Evolutionary conservation across 768 basidiomycete genomes (phyloP), one percentile per base, ranked within the genome.

Genomic region (Kwoniella botswanensis): DNA sequence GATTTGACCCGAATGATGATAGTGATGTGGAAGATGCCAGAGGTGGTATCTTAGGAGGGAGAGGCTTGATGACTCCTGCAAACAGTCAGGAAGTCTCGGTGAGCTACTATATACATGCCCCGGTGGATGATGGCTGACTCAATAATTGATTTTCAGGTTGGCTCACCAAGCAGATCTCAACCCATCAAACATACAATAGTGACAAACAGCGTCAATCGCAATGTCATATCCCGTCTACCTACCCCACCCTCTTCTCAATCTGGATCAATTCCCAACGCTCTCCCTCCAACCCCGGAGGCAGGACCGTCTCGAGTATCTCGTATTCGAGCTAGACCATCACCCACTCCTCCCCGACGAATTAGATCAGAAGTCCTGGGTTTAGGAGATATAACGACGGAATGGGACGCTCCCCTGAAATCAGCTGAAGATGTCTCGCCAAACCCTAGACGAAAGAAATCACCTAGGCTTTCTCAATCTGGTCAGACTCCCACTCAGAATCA

Each of bases 21-120:
- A 70, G 68, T 21, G 62, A 56, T 44, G 57, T 53, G 9, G 63
- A 68, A 18, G 43, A 29, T 35, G 13, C 56, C 17, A 5, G 59
- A 61, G 59, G 59, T 5, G 42, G 41, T 43, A 35, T 44, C 44
- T 44, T 17, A 59, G 66, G 42, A 61, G 43, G 63, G 22, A 71
- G 74, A 10, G 67, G 71, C 18, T 35, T 75, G 69, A 71, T 75
- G 71, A 75, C 74, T n/a, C 74, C 74, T 22, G 71, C 63, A 10
- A 71, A 75, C 59, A 75, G 74, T 71, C 74, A 75, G 42, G 71
- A 75, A 55, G 41, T 59, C 1, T 42, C 42, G 13, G 74, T 75
- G 35, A 69, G 74, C 46, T 50, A 4, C 4, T 50, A 6, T 50
- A 4, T 50, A 5, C 46, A 50, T 50, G 22, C 6, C 26, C 2